Conservation (phyloP, 306 rosid genomes). For the Luffa aegyptiaca region DNA sequence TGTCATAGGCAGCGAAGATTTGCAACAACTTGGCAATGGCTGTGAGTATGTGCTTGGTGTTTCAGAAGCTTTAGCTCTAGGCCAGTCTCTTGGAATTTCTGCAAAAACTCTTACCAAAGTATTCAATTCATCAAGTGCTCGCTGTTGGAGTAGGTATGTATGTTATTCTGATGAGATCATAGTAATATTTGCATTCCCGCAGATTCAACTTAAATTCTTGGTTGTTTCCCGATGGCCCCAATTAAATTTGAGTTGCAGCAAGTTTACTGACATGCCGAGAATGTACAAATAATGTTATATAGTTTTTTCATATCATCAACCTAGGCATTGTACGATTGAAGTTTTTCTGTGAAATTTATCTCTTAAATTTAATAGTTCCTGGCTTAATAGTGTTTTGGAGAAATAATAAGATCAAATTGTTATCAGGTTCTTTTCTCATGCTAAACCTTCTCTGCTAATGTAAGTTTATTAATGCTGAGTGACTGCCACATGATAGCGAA, state of each 20-base stretch:
- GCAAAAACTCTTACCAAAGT: conserved; percentile 66
- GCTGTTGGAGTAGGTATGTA: conserved; percentile 93
- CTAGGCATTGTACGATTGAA: neutral
- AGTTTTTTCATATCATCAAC: neutral
- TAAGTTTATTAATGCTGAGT: neutral
- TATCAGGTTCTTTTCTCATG: neutral
- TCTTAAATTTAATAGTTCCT: neutral
- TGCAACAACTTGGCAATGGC: conserved; percentile 93
- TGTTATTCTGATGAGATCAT: conserved; percentile 7
- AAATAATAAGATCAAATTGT: neutral
- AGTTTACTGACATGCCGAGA: neutral
- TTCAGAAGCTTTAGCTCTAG: conserved; percentile 90
- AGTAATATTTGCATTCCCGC: neutral
- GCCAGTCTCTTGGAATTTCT: conserved; percentile 77
- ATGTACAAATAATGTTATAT: neutral
- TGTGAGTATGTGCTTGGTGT: conserved; percentile 85
- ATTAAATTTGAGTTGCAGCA: neutral
- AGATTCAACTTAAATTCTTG: neutral
- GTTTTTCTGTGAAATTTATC: neutral
- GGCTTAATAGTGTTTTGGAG: neutral
- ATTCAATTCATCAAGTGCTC: conserved; percentile 87
- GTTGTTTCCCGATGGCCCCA: neutral
- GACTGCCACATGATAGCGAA: conserved; percentile 43
- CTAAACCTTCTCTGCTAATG: neutral
- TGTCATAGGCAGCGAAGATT: conserved; percentile 76